These are phyloP conservation scores for Plantago lanceolata DNA, from an alignment of 305 asterid genomes.

Conservation along the genomic window DNA sequence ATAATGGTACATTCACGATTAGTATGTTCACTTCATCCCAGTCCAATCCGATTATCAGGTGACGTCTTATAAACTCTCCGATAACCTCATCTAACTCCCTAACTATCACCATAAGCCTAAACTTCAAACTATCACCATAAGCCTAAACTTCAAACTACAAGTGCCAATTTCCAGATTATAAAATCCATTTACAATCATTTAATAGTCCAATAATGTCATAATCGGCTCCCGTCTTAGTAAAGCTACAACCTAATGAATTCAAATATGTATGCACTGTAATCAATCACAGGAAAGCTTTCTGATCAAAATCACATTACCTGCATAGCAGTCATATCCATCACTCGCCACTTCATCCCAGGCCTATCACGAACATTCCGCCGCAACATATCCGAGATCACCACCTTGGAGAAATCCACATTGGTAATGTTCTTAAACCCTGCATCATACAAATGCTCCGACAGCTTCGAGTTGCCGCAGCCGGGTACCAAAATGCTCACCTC, in stretches of 20 bases:
- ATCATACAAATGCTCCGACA: conserved; percentile 75
- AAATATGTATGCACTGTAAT: too few relatives aligned
- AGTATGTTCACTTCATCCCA: conserved; percentile 79
- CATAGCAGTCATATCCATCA: conserved; percentile 84
- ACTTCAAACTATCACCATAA: not conserved
- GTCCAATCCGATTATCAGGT: conserved; percentile 32
- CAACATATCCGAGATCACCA: conserved; percentile 72
- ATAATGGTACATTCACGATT: conserved; percentile 25
- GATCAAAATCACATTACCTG: conserved; percentile 42
- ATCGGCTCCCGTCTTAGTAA: not conserved
- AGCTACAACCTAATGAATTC: too few relatives aligned
- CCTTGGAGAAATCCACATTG: conserved; percentile 78
- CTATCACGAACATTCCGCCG: conserved; percentile 61
- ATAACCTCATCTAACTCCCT: not conserved
- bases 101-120: too few relatives aligned
- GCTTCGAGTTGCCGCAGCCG: conserved; percentile 79
- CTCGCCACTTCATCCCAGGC: conserved; percentile 83
- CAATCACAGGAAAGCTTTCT: not conserved
- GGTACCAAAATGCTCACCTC: conserved; percentile 57
- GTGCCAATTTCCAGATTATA: not conserved
- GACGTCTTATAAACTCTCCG: not conserved
- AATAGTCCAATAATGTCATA: not conserved
- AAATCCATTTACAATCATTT: too few relatives aligned
- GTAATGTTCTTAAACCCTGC: conserved; percentile 55
- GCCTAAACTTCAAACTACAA: not conserved